Evolutionary conservation across 2,329 filamentous ascomycete genomes (phyloP).

Genomic region (Xylaria polymorpha): DNA sequence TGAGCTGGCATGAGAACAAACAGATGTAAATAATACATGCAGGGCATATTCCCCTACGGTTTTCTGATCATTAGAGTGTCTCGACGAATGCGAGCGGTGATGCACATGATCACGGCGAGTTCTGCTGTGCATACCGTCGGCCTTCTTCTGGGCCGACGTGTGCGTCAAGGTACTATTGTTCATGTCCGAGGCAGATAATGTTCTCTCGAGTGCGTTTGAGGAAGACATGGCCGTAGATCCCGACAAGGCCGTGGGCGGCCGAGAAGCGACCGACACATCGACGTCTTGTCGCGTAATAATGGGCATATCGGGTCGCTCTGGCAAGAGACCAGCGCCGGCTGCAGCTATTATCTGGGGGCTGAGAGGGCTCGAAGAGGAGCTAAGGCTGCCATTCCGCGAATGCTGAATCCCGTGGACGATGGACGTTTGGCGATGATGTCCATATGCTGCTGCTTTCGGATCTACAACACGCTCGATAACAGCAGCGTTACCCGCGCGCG

Average conservation of each 20-base stretch:
- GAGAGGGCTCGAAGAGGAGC: slow-evolving; percentile 83
- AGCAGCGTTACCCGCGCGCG: slow-evolving; percentile 56
- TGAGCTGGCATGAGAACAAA: slow-evolving; percentile 55
- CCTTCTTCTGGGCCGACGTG: slow-evolving; percentile 62
- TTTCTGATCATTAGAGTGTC: slow-evolving; percentile 80
- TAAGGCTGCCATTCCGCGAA: slow-evolving; percentile 87
- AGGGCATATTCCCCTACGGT: slow-evolving; percentile 98
- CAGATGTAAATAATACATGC: slow-evolving; percentile 94
- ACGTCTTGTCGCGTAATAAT: slow-evolving; percentile 59
- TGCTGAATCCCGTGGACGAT: slow-evolving; percentile 98
- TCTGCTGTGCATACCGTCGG: slow-evolving; percentile 73
- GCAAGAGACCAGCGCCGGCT: slow-evolving; percentile 66
- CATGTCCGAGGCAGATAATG: slow-evolving; percentile 60
- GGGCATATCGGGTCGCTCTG: slow-evolving; percentile 65
- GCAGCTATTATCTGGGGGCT: slow-evolving; percentile 87
- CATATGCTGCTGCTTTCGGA: slow-evolving; percentile 70
- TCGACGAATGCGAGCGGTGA: slow-evolving; percentile 80
- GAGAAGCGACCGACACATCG: slow-evolving; percentile 54
- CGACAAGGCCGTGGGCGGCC: slow-evolving; percentile 62
- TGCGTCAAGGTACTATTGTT: slow-evolving; percentile 57
- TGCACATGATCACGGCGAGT: slow-evolving; percentile 77
- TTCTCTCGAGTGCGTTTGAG: slow-evolving; percentile 57
- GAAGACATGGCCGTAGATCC: slow-evolving; percentile 54
- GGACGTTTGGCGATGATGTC: slow-evolving; percentile 94
- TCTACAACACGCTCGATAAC: slow-evolving; percentile 66